Evolutionary conservation across 495 filamentous ascomycete species (phyloP), one percentile per base, ranked within the genome.

Genomic region (Penicillium subrubescens): DNA sequence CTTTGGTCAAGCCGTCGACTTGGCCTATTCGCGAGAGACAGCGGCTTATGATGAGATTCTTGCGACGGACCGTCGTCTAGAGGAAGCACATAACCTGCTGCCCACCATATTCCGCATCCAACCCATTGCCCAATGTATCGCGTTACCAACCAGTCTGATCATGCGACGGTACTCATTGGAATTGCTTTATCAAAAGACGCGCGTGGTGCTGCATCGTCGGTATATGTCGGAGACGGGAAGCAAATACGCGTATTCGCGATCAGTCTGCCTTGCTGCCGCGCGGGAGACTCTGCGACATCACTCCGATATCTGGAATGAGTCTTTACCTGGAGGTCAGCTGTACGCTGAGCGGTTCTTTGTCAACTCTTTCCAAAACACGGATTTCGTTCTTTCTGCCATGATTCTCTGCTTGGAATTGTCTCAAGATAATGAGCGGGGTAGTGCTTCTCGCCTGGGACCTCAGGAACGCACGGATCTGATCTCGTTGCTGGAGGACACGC

Each of bases 371-470:
- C 92, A 92, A 19, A 90, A 88, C 53, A 82, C 86, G 27, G 94
- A 98, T 67, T 96, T 94, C 68, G 77, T 97, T 15, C 87, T 96
- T 19, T 93, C 92, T 1, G 90, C 92, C 3, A 97, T 97, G 92
- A 87, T 97, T 60, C 83, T 98, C 21, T 89, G 88, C 66, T 80
- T 97, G 34, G 93, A 96, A 64, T 80, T 97, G 5, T 75, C 73
- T 0, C 74, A 75, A 34, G 68, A 73, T 11, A 62, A 65, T 15
- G 61, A 71, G 8, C 58, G 54, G 21, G 66, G 50, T 2, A 43
- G 55, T 31, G 35, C 51, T 6, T 27, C 61, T 14, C 61, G 57
- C 11, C 33, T 68, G 39, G 39, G 29, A 6, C 31, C 34, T 1
- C 63, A 67, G n/a, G 64, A 70, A 31, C 83, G 87, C 5, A 79